Percentiles rank a stretch among this genome's conserved stretches.
Conservation (phyloP, 2,329 filamentous ascomycete genomes). For the Penicillium sp. region DNA sequence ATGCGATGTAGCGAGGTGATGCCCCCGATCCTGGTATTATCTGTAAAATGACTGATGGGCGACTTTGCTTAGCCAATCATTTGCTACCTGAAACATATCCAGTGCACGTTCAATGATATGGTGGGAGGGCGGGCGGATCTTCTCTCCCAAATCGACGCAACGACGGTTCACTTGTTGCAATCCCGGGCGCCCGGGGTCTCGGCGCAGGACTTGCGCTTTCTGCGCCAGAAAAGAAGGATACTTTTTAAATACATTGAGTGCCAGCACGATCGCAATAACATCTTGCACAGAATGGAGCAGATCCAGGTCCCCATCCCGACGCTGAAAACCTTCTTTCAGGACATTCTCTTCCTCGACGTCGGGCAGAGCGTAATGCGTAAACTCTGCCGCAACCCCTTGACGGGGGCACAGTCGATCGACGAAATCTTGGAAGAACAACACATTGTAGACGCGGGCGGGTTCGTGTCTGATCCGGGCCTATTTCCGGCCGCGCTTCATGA, state of each 20-base stretch:
- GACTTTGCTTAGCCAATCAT: slow-evolving; percentile 9
- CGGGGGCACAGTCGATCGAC: slow-evolving; percentile 2
- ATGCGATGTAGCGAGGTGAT: slow-evolving; percentile 18
- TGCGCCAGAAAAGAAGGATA: not conserved
- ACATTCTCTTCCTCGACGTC: slow-evolving; percentile 12
- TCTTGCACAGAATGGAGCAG: not conserved
- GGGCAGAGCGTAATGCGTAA: slow-evolving; percentile 7
- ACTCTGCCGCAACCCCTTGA: not conserved
- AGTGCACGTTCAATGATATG: slow-evolving; percentile 1
- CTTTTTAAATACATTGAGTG: not conserved
- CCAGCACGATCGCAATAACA: not conserved
- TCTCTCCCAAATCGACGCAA: slow-evolving; percentile 3
- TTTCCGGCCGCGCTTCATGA: too few species aligned
- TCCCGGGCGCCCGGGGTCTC: slow-evolving; percentile 11
- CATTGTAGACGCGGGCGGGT: not conserved
- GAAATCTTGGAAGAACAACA: slow-evolving; percentile 1
- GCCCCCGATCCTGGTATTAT: too few species aligned
- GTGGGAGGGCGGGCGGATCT: not conserved
- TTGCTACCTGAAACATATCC: slow-evolving; percentile 17
- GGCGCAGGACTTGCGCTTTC: not conserved
- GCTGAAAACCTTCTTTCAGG: slow-evolving; percentile 13
- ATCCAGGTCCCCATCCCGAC: slow-evolving; percentile 9
- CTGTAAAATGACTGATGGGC: too few species aligned
- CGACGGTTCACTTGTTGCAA: slow-evolving; percentile 3
- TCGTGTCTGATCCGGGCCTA: not conserved